Evolutionary conservation across 2,329 filamentous ascomycete species (phyloP).

Genomic region (Seiridium cupressi): DNA sequence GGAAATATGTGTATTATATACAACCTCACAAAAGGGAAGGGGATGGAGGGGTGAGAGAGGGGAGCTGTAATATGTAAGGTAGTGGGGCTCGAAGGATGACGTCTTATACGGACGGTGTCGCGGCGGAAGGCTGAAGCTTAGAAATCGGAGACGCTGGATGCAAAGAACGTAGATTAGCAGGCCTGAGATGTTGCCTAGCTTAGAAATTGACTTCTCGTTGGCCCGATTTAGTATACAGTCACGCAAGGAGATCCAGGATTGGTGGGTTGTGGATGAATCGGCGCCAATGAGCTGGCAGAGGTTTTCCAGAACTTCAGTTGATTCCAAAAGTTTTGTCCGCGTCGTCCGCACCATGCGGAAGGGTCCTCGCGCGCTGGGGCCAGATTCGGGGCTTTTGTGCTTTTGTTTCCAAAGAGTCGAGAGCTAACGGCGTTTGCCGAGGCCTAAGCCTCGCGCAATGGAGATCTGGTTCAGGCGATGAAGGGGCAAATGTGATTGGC

Average conservation of each 20-base stretch:
- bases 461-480: too few species aligned
- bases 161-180: too few species aligned
- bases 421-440: background rate
- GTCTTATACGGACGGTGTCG: slow-evolving; percentile 5
- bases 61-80: background rate
- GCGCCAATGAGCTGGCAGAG: background rate
- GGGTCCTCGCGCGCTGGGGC: background rate
- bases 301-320: background rate
- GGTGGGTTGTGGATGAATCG: background rate
- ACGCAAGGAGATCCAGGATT: background rate
- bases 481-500: too few species aligned
- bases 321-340: background rate
- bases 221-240: background rate
- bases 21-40: background rate
- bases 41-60: background rate
- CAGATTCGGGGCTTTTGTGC: background rate
- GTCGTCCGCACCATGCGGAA: background rate
- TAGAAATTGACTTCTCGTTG: background rate
- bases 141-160: background rate
- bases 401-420: background rate
- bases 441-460: background rate
- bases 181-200: background rate
- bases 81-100: slow-evolving; percentile 8
- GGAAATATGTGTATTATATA: slow-evolving; percentile 4
- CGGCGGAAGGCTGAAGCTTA: background rate